Base-by-base conservation (phyloP, 352 stramenopile species). In the Globisporangium megalacanthum region DNA sequence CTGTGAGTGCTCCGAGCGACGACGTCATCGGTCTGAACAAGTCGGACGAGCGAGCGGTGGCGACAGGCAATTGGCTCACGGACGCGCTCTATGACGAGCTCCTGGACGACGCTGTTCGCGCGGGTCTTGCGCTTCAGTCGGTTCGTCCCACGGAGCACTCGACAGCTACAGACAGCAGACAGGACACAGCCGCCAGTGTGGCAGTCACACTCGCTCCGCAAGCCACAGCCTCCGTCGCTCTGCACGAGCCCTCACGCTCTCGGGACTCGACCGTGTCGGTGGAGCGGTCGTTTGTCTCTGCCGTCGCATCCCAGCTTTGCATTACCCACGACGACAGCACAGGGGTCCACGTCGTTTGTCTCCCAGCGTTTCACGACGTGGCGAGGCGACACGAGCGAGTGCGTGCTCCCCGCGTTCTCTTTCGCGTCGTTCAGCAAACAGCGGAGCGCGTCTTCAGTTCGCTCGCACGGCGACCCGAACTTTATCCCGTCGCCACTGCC, bases 381-480 rank as follows among this genome's bases (percentile, higher is more conserved):
- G 29, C n/a, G 13, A 5, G 19, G 14, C 10, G n/a, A 33, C n/a
- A 20, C 46, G 20, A 14, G 25, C 25, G 6, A 6, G 17, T 22
- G 15, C 33, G 25, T 35, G 47, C 49, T 9, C 33, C 64, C 20
- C 60, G 33, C 7, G 37, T 53, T 4, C 52, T 76, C 31, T 73
- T 64, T 11, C 56, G 77, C n/a, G 57, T 49, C 19, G 46, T 70
- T 15, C 39, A 62, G 52, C 54, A 61, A n/a, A 35, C 70, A 22
- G 64, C 64, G 17, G 33, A 22, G 13, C 52, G 47, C 20, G 60
- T 44, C 25, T 53, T 71, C n/a, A n/a, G 4, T 22, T 31, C 6
- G 3, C 39, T 37, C 14, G 5, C 15, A 39, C 9, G 7, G 8
- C 14, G 15, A 9, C 14, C 15, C 15, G 14, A 41, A n/a, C 7